A percentile compares a stretch with the other conserved stretches of the same genome.
Conservation (phyloP, 2,329 filamentous ascomycete genomes). For the Microdochium bolleyi region DNA sequence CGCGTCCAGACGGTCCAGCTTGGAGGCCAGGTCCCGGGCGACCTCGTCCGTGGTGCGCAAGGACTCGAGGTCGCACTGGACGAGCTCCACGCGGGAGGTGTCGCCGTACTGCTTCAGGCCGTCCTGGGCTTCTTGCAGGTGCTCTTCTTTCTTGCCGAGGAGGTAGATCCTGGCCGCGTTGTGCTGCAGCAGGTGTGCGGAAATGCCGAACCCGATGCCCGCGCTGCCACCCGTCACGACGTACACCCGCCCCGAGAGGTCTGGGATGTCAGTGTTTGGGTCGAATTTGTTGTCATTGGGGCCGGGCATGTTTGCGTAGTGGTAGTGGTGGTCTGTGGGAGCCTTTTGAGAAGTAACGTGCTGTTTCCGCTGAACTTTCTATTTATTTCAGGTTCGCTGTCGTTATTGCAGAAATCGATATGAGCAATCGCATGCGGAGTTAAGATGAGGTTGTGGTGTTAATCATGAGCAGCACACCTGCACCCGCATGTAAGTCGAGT, state of each 20-base stretch:
- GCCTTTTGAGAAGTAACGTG: not conserved
- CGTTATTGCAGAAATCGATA: too few relatives aligned
- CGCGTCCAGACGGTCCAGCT: constrained; percentile 33
- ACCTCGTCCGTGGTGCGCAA: constrained; percentile 34
- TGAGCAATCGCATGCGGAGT: too few relatives aligned
- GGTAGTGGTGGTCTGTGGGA: not conserved
- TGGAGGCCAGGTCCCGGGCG: constrained; percentile 29
- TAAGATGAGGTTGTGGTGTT: too few relatives aligned
- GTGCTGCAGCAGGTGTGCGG: constrained; percentile 43
- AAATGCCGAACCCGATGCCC: constrained; percentile 43
- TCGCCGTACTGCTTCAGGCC: constrained; percentile 35
- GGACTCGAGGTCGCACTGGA: constrained; percentile 36
- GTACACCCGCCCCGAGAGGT: constrained; percentile 24
- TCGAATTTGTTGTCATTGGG: constrained; percentile 8
- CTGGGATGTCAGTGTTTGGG: constrained; percentile 13
- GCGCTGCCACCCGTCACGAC: constrained; percentile 39
- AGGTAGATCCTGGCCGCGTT: constrained; percentile 36
- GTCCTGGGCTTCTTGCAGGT: constrained; percentile 33
- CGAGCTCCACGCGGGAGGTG: constrained; percentile 30
- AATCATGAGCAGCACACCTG: too few relatives aligned
- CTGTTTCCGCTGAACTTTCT: not conserved
- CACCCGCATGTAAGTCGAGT: too few relatives aligned
- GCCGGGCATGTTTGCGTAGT: not conserved
- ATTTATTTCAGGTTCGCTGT: too few relatives aligned
- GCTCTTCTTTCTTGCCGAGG: constrained; percentile 38